Evolutionary conservation across 23 red algal genomes (phyloP), one percentile per base, ranked within the genome.

Genomic region (Cyanidiococcus yangmingshanensis): DNA sequence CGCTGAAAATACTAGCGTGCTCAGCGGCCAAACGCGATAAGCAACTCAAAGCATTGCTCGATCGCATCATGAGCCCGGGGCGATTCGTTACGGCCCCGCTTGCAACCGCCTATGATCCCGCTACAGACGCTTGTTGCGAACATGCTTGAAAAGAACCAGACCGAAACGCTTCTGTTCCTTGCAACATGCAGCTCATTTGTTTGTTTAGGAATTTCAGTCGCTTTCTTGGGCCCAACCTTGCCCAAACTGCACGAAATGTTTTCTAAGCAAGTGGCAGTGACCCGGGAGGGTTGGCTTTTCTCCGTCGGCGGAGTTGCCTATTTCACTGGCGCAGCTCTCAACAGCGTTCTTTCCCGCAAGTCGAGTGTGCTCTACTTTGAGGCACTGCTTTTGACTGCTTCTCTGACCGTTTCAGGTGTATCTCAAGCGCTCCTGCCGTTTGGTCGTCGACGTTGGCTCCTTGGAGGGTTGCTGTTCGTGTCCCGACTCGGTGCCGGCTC

Each of bases 401-500:
- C 63, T 7, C 32, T 71, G 63, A 29, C 32, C 7, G 32, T 71
- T 3, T 71, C 63, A 35, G 63, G n/a, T 25, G 63, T 35, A 29
- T 25, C 63, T 7, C 63, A 32, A 35, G 21, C 32, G 63, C 3
- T 35, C 16, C n/a, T 71, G 7, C 63, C 63, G 63, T 71, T 25
- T 7, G 3, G 63, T 35, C 63, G 63, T 7, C 7, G 32, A 29
- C 63, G 32, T 7, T 71, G 63, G 63, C 32, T 17, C 16, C 32
- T 71, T 25, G 63, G n/a, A 29, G n/a, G 21, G 7, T 30, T 71
- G 63, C 63, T 71, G 12, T 71, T 71, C 63, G 27, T 25, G 12
- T 27, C 63, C 7, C 63, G 63, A 27, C n/a, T 71, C 63, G 63
- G 63, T 7, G 63, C 63, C n/a, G 63, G 63, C 3, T 71, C 63